A percentile compares a stretch with the other conserved stretches of the same genome.
Evolutionary conservation across 1,284 basidiomycete genomes (phyloP).

Genomic region (Apiotrichum mycotoxinovorans): DNA sequence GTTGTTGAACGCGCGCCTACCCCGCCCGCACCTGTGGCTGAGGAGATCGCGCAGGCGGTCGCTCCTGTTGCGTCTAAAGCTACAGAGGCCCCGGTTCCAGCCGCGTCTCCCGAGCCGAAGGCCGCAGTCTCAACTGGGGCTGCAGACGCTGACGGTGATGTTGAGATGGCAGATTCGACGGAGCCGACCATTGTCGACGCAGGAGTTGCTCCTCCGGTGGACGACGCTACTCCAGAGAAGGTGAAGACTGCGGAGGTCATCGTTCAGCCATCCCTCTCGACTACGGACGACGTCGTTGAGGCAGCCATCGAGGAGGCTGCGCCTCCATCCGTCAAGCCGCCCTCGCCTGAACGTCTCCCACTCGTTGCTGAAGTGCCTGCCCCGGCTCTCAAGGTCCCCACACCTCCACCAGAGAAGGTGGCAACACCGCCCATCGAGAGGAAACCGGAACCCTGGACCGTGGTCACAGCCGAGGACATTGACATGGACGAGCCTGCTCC

Average conservation of each 20-base stretch:
- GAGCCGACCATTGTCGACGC: background rate
- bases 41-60: background rate
- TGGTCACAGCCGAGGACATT: background rate
- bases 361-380: too few species aligned
- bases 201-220: background rate
- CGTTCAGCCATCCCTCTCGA: too few species aligned
- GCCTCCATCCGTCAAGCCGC: too few species aligned
- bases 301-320: background rate
- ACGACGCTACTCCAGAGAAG: background rate
- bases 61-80: background rate
- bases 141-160: conserved; percentile 4
- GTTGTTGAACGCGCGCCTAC: background rate
- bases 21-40: background rate
- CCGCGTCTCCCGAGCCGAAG: background rate
- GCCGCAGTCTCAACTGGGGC: background rate
- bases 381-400: too few species aligned
- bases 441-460: background rate
- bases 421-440: background rate
- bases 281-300: background rate
- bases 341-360: too few species aligned
- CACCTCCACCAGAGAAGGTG: too few species aligned
- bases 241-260: background rate
- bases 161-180: conserved; percentile 3
- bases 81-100: background rate
- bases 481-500: background rate